Base-by-base conservation (phyloP, 768 basidiomycete genomes). In the Mycena capillaripes region DNA sequence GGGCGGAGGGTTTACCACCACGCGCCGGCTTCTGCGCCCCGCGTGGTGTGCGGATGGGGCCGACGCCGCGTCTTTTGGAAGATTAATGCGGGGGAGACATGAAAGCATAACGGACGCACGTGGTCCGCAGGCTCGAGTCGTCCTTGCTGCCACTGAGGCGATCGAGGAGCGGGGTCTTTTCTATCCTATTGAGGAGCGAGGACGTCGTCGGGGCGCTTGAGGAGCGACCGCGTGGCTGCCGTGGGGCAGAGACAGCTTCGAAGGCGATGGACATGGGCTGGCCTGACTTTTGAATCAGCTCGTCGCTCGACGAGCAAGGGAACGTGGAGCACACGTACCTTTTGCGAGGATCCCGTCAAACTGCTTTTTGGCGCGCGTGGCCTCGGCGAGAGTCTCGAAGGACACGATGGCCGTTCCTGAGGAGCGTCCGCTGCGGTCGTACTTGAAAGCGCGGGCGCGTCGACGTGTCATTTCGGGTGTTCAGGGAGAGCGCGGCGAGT, bases 351-450 rank as follows among this genome's bases (percentile, higher is more conserved):
- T 92, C 53, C 96, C 95, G 78, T 96, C 89, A 70, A 93, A 94
- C 74, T 94, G 92, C 73, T 92, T 93, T 83, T 95, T 95, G 64
- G 96, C 96, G 70, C 88, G 86, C 44, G 91, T 90, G 38, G 97
- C 97, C 80, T 97, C 94, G 65, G 88, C 86, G 21, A 88, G 76
- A 3, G 91, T 95, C 82, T 95, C 93, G 84, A 92, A 97, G 11
- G 91, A 87, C 80, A 98, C 85, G 76, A 91, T 89, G 69, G 93
- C 97, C 76, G 90, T 87, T 70, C 97, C 97, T 23, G 89, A 91
- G 55, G 97, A 97, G 80, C 97, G 94, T 76, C 97, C 97, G 77
- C 96, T 97, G 81, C 94, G 92, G 85, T 98, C 97, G 86, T 97
- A 98, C 97, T 98, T 89, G 79, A 85, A 84, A 59, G 48, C 38